Evolutionary conservation across 2,329 filamentous ascomycete genomes (phyloP).

Genomic region (Cordyceps pruinosa): DNA sequence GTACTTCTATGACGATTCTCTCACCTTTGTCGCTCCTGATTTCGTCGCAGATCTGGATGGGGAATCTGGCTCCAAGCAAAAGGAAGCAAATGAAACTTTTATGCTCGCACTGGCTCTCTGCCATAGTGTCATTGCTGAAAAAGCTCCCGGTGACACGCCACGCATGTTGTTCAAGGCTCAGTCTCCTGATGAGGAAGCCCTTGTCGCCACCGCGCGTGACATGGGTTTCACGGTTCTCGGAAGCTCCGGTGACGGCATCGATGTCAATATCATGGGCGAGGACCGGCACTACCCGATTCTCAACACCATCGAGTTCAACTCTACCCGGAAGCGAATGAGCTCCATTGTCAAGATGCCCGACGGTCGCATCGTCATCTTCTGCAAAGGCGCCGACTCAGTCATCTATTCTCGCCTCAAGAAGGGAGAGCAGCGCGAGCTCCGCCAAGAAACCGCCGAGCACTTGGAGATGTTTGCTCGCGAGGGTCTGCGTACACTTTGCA

Average conservation of each 20-base stretch:
- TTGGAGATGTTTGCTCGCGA: conserved; percentile 96
- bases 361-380: conserved; percentile 81
- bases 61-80: conserved; percentile 68
- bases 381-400: conserved; percentile 95
- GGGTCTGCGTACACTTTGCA: conserved; percentile 88
- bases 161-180: conserved; percentile 94
- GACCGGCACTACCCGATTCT: conserved; percentile 81
- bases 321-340: conserved; percentile 94
- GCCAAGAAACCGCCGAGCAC: conserved; percentile 80
- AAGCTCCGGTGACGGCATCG: conserved; percentile 69
- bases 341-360: conserved; percentile 94
- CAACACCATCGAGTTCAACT: conserved; percentile 97
- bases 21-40: conserved; percentile 89
- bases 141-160: conserved; percentile 80
- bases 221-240: conserved; percentile 92
- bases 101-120: conserved; percentile 95
- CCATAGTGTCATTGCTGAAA: conserved; percentile 91
- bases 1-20: conserved; percentile 78
- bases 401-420: conserved; percentile 87
- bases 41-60: conserved; percentile 80
- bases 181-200: conserved; percentile 89
- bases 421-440: conserved; percentile 79
- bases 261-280: conserved; percentile 78
- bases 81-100: conserved; percentile 73
- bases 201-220: conserved; percentile 90